Base-by-base conservation (phyloP, 2,329 filamentous ascomycete species). In the Camptophora hylomeconis region DNA sequence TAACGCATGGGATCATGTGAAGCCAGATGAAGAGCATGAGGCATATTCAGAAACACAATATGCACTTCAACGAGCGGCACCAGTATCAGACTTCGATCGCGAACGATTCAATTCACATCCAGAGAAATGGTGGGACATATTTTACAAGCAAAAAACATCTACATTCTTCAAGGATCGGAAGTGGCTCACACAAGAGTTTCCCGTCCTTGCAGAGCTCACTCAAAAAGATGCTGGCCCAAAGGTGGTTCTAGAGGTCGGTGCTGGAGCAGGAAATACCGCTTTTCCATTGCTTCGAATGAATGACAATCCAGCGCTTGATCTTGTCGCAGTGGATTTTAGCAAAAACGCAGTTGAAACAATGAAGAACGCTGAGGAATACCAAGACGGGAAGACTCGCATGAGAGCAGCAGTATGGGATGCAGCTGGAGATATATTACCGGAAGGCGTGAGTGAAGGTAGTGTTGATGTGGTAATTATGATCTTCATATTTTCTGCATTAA, bases 111-210 rank as follows among this genome's bases (percentile, higher is more conserved):
- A 94, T 52, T 63, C 67, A 24, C 72, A 92, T 41, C 89, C 89
- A 1, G 86, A 82, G 38, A 92, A 84, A 55, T 95, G 84, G 82
- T 98, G 89, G 89, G 89, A 98, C 49, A 61, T 80, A 31, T 98
- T 98, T 59, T 98, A 98, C 65, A 86, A 89, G 58, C 93, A 95
- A 60, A 95, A 98, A 57, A 81, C 80, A 12, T 72, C 77, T 46
- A 95, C 95, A 50, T 98, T 98, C 59, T 98, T 98, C 72, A 98
- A 98, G 59, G 80, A 98, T 51, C 72, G 89, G 40, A 95, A 95
- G 53, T 98, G 89, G 89, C 62, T 98, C 17, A 78, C 80, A 40
- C 87, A 95, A 54, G 89, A 98, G 54, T 98, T 98, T 41, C 89
- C 89, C 0, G 61, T 95, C 3, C 61, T 98, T n/a, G 71, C 67